These are phyloP conservation scores for Sarocladium brachiariae DNA, from an alignment of 2,329 filamentous ascomycete genomes.

Conservation along the genomic window DNA sequence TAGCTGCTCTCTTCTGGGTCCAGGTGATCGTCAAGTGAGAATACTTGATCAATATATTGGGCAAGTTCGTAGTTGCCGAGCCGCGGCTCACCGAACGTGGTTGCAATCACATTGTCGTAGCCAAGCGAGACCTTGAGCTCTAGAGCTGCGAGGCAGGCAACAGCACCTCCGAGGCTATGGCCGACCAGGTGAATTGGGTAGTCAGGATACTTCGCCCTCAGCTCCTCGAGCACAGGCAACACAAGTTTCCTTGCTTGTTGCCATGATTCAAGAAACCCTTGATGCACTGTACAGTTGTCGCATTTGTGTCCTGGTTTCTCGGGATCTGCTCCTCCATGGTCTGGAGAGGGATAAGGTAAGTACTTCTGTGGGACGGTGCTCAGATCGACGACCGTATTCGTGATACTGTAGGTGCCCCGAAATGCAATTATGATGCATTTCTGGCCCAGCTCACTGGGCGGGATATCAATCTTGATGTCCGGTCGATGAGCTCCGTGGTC, in stretches of 20 bases:
- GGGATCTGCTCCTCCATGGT: constrained; percentile 29
- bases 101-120: constrained; percentile 67
- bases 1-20: constrained; percentile 40
- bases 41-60: constrained; percentile 47
- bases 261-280: constrained; percentile 86
- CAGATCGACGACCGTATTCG: constrained; percentile 85
- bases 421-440: constrained; percentile 73
- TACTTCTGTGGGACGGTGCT: constrained; percentile 87
- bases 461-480: constrained; percentile 12
- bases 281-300: constrained; percentile 84
- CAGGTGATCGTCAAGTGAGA: constrained; percentile 32
- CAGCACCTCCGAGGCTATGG: constrained; percentile 86
- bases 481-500: constrained; percentile 48
- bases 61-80: constrained; percentile 52
- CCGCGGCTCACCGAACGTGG: constrained; percentile 86
- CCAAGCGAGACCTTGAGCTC: constrained; percentile 69
- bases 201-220: constrained; percentile 55
- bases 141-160: constrained; percentile 78
- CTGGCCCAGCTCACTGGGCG: constrained; percentile 12
- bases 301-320: constrained; percentile 51
- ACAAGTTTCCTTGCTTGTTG: constrained; percentile 63
- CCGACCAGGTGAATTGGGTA: constrained; percentile 77
- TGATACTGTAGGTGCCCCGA: constrained; percentile 87
- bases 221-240: constrained; percentile 55
- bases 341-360: constrained; percentile 68